Base-by-base conservation (phyloP, 2,329 filamentous ascomycete genomes). In the Botrytis galanthina region DNA sequence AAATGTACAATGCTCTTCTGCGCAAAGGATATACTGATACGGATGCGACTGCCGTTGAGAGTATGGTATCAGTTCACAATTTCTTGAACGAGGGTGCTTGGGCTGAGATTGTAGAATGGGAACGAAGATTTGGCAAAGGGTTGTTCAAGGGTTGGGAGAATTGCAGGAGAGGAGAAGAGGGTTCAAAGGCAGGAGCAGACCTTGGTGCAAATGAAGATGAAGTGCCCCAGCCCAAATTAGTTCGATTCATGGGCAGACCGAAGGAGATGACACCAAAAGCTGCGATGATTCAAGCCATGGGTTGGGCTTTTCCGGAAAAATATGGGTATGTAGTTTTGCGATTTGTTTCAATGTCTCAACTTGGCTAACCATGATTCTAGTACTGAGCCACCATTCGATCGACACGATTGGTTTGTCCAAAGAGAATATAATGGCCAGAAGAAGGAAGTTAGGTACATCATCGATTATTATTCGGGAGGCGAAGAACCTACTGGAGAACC, bases 1-100 rank as follows among this genome's bases (percentile, higher is more conserved):
- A 99, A 83, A 99, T 99, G 96, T 99, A 98, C 87, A 98, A 99
- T 80, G 96, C 96, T 12, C 92, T 99, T 84, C 85, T 98, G 75
- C 92, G 96, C 76, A 99, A 99, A 84, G 96, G 96, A 74, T 96
- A 98, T 83, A 94, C 92, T 0, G 95, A 98, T 81, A 98, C 96
- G 0, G 95, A 97, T 73, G 89, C 94, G 72, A 96, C 95, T 32
- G 94, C 95, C 5, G 95, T 99, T 22, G 95, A 98, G 83, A 91
- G 92, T 80, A 99, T 99, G 96, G 96, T 99, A 9, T 92, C 94
- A 0, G 94, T 98, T 18, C 96, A 99, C 86, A 99, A 99, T 83
- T 98, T 98, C 80, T 83, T 99, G 74, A 99, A 99, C 82, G 96
- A 99, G 82, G 96, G 96, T 76, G 96, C 96, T 12, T 99, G 96